phyloP scores from a whole-genome alignment of 2,329 filamentous ascomycete species.

The Parafenestella ontariensis region DNA sequence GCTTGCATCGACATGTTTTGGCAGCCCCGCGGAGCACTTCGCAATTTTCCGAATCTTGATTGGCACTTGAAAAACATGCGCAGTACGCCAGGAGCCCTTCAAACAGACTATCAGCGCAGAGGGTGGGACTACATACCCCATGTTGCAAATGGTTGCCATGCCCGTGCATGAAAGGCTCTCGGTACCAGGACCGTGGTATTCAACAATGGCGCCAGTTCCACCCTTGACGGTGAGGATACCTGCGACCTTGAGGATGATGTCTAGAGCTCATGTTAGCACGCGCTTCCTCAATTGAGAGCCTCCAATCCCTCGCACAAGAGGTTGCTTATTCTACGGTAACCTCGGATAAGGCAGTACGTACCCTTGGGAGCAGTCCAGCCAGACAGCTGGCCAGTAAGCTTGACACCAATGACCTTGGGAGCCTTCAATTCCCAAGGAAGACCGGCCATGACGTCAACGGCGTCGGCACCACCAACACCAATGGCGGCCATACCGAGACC shows the following conservation, averaged over 20 bases:
- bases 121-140: constrained; percentile 5
- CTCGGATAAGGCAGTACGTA: constrained; percentile 53
- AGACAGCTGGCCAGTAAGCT: constrained; percentile 84
- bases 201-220: constrained; percentile 89
- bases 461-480: constrained; percentile 97
- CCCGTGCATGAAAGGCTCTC: constrained; percentile 80
- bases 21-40: neutral
- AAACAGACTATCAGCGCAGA: neutral
- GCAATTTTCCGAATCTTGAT: neutral
- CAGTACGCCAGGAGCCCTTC: neutral
- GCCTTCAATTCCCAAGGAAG: constrained; percentile 98
- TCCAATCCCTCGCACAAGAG: neutral
- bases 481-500: constrained; percentile 95
- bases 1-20: neutral
- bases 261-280: constrained; percentile 53
- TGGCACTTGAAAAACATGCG: neutral
- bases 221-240: constrained; percentile 98
- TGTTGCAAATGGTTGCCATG: constrained; percentile 76
- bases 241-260: constrained; percentile 96
- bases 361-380: constrained; percentile 96
- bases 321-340: constrained; percentile 1
- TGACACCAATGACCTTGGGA: constrained; percentile 95
- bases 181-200: constrained; percentile 77
- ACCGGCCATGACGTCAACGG: constrained; percentile 97
- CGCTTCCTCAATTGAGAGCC: neutral